These are phyloP conservation scores for Neurospora sp. DNA, from an alignment of 495 filamentous ascomycete species.

Conservation along the genomic window DNA sequence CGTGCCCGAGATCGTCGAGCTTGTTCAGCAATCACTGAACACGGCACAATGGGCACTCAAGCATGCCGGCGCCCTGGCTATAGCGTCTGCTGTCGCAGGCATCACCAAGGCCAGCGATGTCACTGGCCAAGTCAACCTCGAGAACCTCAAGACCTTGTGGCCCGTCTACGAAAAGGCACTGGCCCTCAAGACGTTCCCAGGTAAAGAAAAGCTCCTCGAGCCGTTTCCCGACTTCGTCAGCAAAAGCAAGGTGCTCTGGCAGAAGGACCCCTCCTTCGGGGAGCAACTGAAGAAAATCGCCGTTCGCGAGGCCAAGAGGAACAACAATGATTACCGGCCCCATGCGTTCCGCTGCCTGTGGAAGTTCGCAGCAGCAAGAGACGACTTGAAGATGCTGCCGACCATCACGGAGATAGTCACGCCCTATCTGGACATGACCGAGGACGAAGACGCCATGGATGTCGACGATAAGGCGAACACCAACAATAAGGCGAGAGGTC, in stretches of 20 bases:
- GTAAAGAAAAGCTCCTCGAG: conserved; percentile 81
- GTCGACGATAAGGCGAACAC: conserved; percentile 17
- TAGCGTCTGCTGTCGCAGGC: conserved; percentile 61
- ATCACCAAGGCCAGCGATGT: conserved; percentile 36
- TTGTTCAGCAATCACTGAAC: conserved; percentile 56
- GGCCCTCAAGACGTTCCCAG: conserved; percentile 81
- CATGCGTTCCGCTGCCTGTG: conserved; percentile 65
- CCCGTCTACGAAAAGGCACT: conserved; percentile 71
- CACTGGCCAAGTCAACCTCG: conserved; percentile 39
- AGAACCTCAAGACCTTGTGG: conserved; percentile 61
- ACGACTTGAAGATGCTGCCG: conserved; percentile 55
- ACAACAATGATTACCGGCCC: conserved; percentile 70
- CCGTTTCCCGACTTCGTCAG: conserved; percentile 71
- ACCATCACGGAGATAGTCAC: conserved; percentile 56
- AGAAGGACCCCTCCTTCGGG: conserved; percentile 33
- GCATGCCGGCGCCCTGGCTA: conserved; percentile 71
- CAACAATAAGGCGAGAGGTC: conserved; percentile 22
- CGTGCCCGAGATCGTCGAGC: conserved; percentile 64
- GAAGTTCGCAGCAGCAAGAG: conserved; percentile 52
- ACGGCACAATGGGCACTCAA: conserved; percentile 82
- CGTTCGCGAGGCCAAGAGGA: conserved; percentile 80
- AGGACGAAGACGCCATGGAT: conserved; percentile 57
- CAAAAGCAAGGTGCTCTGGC: conserved; percentile 51
- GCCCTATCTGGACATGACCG: conserved; percentile 44
- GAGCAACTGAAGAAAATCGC: conserved; percentile 49